Evolutionary conservation across 768 basidiomycete species (phyloP), one percentile per base, ranked within the genome.

Genomic region (Leccinum fibrillosum): DNA sequence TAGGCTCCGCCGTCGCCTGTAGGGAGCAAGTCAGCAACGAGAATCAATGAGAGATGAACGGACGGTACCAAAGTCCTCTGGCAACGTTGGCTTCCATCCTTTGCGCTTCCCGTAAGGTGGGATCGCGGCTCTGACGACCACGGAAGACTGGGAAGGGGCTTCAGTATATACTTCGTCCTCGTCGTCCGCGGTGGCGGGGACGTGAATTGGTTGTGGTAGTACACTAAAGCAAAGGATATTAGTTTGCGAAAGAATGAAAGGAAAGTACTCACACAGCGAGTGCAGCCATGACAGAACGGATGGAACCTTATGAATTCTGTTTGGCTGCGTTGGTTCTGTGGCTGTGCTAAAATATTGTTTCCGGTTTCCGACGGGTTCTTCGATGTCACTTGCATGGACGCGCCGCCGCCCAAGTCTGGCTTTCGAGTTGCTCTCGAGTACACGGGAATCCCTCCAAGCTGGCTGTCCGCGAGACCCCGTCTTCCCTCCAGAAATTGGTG

Each of bases 401-500:
- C 37, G 49, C 62, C 57, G 55, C 48, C 51, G 56, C 57, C 57
- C 64, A 71, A 72, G 63, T 86, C 87, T 42, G 89, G 89, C 48
- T 64, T 86, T 48, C 79, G 78, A 56, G 74, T 81, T 21, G 85
- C 81, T n/a, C 80, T 91, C 59, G 77, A 80, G 64, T 87, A 86
- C 75, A 88, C 83, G 2, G 85, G 86, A 55, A 80, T 86, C 13
- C 85, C 86, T 26, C 78, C 86, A 15, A 88, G 88, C 51, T 93
- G 92, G 83, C 79, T 97, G 42, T 83, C 86, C 63, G 91, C 90
- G 70, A 84, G 89, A 35, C 95, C 94, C 2, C 86, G 84, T 62
- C 80, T 95, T 15, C 96, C 95, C 4, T 93, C 91, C 1, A 82
- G 92, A 60, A 97, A 97, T 66, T 95, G 93, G 94, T 84, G 92